These are phyloP conservation scores for Ophiostoma quercus DNA, from an alignment of 2,329 filamentous ascomycete species.

Conservation along the genomic window DNA sequence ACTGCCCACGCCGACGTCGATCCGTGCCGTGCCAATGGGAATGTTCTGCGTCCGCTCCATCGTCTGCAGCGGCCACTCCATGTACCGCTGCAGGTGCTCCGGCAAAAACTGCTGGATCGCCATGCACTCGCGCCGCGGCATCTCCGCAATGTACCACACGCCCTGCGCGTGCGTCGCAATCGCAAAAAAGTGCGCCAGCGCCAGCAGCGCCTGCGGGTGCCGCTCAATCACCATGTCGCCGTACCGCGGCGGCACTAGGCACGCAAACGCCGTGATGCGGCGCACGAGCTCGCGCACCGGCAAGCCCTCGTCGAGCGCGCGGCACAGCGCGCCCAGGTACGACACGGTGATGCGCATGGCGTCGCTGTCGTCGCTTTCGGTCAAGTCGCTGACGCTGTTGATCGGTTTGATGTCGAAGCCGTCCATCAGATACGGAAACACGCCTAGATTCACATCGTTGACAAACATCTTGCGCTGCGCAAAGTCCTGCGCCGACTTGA, in stretches of 20 bases:
- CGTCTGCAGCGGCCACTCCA: conserved; percentile 2
- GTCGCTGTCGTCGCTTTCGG: neutral
- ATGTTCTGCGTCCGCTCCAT: neutral
- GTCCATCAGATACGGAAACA: neutral
- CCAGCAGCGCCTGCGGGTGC: conserved; percentile 14
- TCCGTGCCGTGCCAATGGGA: neutral
- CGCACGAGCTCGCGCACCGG: neutral
- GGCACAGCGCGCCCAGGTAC: neutral
- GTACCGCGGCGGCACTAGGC: neutral
- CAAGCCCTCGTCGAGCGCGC: neutral
- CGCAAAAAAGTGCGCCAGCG: conserved; percentile 12
- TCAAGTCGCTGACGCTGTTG: neutral
- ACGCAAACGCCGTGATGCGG: neutral
- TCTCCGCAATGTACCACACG: neutral
- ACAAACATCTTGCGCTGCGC: neutral
- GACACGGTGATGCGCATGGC: conserved; percentile 1
- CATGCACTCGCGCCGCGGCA: conserved; percentile 11
- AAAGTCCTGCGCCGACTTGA: conserved; percentile 1
- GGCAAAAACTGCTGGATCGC: neutral
- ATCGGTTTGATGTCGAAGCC: neutral
- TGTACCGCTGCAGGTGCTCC: conserved; percentile 1
- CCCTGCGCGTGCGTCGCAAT: neutral
- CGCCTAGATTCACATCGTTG: neutral
- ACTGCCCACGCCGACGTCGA: neutral
- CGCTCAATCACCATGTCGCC: neutral